A percentile compares a stretch with the other conserved stretches of the same genome.
These are phyloP conservation scores for Gaeumannomyces tritici DNA, from an alignment of 2,329 filamentous ascomycete genomes.

Conservation along the genomic window DNA sequence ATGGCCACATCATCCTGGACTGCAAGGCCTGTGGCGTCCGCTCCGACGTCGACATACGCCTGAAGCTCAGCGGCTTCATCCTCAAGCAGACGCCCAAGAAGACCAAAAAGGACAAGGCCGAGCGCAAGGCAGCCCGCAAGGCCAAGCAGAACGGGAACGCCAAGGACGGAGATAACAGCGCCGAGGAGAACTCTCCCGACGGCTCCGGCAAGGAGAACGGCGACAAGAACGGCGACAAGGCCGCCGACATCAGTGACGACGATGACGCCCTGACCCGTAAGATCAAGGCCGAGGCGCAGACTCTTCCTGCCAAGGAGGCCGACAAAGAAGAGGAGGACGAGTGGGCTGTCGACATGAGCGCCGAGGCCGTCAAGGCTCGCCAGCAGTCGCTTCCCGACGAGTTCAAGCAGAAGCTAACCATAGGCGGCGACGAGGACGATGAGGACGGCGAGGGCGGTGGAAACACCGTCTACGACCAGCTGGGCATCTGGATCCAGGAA, in stretches of 20 bases:
- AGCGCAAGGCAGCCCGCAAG: conserved; percentile 81
- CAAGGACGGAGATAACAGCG: conserved; percentile 49
- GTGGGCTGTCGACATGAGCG: conserved; percentile 95
- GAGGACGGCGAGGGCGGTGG: conserved; percentile 69
- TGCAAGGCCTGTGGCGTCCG: conserved; percentile 98
- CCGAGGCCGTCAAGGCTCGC: conserved; percentile 89
- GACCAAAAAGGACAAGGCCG: conserved; percentile 96
- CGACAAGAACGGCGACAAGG: conserved; percentile 29
- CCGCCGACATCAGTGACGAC: conserved; percentile 63
- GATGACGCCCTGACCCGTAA: conserved; percentile 70
- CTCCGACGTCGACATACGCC: conserved; percentile 79
- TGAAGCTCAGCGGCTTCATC: conserved; percentile 96
- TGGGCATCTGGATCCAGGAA: conserved; percentile 84
- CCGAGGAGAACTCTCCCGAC: conserved; percentile 43
- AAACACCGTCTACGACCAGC: conserved; percentile 74
- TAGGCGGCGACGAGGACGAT: conserved; percentile 68
- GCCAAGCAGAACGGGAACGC: conserved; percentile 67
- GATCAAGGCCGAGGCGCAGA: conserved; percentile 54
- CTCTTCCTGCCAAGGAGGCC: conserved; percentile 32
- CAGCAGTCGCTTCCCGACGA: conserved; percentile 89
- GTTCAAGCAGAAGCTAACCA: conserved; percentile 82
- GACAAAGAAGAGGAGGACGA: conserved; percentile 75
- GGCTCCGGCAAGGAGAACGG: conserved; percentile 35
- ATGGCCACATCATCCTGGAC: conserved; percentile 83
- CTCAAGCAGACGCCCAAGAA: conserved; percentile 89